Conservation (phyloP, 1,284 basidiomycete species). For the Cutaneotrichosporon sp. region DNA sequence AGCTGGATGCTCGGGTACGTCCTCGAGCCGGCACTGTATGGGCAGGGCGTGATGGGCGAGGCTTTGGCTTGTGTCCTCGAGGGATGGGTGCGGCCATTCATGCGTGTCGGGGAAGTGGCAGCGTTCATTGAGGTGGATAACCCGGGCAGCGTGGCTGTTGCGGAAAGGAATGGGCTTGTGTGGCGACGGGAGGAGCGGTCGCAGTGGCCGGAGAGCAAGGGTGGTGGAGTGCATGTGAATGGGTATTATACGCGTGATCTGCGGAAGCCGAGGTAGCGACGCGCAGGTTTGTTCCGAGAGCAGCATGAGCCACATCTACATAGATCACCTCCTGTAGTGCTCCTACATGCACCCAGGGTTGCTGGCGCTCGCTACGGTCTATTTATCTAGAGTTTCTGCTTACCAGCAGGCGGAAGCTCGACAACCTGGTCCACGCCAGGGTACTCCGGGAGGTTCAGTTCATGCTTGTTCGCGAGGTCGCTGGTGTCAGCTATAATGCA, state of each 20-base stretch:
- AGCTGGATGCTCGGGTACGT: slow-evolving; percentile 22
- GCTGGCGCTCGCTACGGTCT: too few species aligned
- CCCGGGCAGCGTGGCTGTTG: slow-evolving; percentile 3
- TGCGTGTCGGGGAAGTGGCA: slow-evolving; percentile 8
- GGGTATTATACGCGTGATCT: background rate
- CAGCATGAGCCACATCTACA: too few species aligned
- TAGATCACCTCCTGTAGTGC: too few species aligned
- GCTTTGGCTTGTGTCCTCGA: slow-evolving; percentile 8
- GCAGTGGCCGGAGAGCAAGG: slow-evolving; percentile 26
- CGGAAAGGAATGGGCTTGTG: slow-evolving; percentile 17
- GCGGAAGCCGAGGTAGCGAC: too few species aligned
- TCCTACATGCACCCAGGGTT: too few species aligned
- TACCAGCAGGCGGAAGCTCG: slow-evolving; percentile 51
- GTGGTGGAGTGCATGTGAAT: slow-evolving; percentile 8
- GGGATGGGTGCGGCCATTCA: slow-evolving; percentile 8
- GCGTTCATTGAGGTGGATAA: slow-evolving; percentile 19
- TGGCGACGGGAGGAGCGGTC: slow-evolving; percentile 2
- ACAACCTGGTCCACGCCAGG: slow-evolving; percentile 74
- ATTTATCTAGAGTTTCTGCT: too few species aligned
- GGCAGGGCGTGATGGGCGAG: slow-evolving; percentile 17
- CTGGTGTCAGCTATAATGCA: slow-evolving; percentile 34
- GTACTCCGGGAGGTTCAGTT: slow-evolving; percentile 72
- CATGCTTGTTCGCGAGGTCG: slow-evolving; percentile 62
- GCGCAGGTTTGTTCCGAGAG: too few species aligned
- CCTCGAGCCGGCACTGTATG: slow-evolving; percentile 12